phyloP scores from a whole-genome alignment of 345 rosid genomes.

The Brassica rapa region DNA sequence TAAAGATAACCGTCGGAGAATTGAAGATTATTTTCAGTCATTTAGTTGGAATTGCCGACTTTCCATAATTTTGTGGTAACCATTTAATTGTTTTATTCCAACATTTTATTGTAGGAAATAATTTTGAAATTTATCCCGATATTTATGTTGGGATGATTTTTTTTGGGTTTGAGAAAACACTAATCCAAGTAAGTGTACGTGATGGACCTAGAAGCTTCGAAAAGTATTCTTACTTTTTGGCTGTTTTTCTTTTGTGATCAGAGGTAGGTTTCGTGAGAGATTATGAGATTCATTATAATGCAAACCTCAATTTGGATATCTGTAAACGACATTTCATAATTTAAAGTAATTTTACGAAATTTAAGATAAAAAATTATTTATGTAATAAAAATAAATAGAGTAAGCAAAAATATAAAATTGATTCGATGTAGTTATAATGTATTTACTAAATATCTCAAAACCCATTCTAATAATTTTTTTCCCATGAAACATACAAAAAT shows the following conservation, averaged over 20 bases:
- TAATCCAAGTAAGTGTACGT: slow-evolving; percentile 16
- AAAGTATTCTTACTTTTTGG: neutral
- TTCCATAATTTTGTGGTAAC: neutral
- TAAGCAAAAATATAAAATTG: too few relatives aligned
- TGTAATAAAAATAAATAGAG: too few relatives aligned
- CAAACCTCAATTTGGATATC: too few relatives aligned
- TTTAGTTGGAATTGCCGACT: slow-evolving; percentile 12
- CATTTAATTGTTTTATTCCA: neutral
- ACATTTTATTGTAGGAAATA: neutral
- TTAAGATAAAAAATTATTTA: too few relatives aligned
- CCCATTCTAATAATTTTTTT: too few relatives aligned
- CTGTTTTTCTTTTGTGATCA: neutral
- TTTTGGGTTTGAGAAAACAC: neutral
- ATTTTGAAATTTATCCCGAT: neutral
- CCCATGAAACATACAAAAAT: too few relatives aligned
- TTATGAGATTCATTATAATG: too few relatives aligned
- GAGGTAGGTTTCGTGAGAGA: too few relatives aligned
- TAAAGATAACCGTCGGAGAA: neutral
- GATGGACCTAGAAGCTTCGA: slow-evolving; percentile 13
- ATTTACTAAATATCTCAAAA: too few relatives aligned
- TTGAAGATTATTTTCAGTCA: slow-evolving; percentile 16
- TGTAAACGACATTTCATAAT: too few relatives aligned
- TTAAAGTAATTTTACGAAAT: too few relatives aligned
- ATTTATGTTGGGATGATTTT: slow-evolving; percentile 12
- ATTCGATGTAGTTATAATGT: too few relatives aligned